A percentile compares a stretch with the other conserved stretches of the same genome.
These are phyloP conservation scores for Aspergillus piperis DNA, from an alignment of 2,329 filamentous ascomycete genomes.

Conservation along the genomic window DNA sequence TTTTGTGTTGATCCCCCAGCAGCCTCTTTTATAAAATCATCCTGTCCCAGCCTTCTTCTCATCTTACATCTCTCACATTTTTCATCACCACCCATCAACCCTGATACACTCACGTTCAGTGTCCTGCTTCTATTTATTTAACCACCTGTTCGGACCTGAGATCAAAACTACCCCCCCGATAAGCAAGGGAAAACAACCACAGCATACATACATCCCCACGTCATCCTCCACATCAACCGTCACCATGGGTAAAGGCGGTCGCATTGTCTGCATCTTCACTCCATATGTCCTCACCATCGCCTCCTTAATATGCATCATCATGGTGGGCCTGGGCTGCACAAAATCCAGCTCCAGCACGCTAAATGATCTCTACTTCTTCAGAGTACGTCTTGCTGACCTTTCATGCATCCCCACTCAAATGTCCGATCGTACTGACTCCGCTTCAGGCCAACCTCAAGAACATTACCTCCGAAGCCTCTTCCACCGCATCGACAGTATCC, in stretches of 20 bases:
- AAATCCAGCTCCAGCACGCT: constrained; percentile 51
- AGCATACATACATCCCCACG: neutral
- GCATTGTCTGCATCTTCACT: constrained; percentile 82
- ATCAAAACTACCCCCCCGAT: neutral
- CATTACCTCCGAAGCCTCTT: constrained; percentile 46
- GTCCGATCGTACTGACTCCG: constrained; percentile 8
- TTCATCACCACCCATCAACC: neutral
- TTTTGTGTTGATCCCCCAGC: constrained; percentile 15
- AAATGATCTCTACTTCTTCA: constrained; percentile 59
- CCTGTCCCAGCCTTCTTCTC: neutral
- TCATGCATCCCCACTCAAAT: constrained; percentile 1
- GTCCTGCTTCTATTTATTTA: neutral
- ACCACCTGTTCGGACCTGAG: neutral
- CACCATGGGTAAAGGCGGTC: constrained; percentile 70
- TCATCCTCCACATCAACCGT: neutral
- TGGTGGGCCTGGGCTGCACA: constrained; percentile 61
- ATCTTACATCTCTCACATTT: constrained; percentile 8
- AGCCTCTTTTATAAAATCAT: constrained; percentile 12
- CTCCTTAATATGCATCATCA: constrained; percentile 67
- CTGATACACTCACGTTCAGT: too few species aligned
- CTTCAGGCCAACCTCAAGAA: constrained; percentile 60
- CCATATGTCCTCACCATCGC: constrained; percentile 80
- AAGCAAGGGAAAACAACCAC: constrained; percentile 3
- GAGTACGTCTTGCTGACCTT: constrained; percentile 33
- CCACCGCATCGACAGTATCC: constrained; percentile 41